Percentiles rank a stretch among this genome's conserved stretches.
Conservation (phyloP, 768 basidiomycete species). For the Boletus sp. region DNA sequence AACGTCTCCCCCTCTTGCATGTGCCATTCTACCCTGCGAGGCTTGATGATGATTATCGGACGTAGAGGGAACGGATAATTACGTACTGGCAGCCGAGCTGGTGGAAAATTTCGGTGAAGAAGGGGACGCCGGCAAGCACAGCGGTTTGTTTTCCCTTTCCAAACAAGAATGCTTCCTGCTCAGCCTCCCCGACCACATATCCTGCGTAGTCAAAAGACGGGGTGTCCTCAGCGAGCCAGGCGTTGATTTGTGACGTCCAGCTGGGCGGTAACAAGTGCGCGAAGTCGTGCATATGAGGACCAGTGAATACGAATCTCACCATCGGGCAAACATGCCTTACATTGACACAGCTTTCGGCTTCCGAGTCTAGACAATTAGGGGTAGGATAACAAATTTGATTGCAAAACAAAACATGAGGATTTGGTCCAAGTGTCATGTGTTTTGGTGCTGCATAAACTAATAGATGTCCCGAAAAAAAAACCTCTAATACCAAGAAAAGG, state of each 20-base stretch:
- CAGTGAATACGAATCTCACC: not conserved
- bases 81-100: conserved; percentile 90
- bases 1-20: conserved; percentile 80
- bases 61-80: not conserved
- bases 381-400: not conserved
- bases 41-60: not conserved
- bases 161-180: conserved; percentile 81
- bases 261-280: conserved; percentile 87
- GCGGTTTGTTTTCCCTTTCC: conserved; percentile 81
- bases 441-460: not conserved
- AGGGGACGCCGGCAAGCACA: conserved; percentile 92
- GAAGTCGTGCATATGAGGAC: conserved; percentile 25
- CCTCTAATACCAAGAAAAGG: not conserved
- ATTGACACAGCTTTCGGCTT: no score
- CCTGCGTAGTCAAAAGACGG: conserved; percentile 97
- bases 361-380: no score
- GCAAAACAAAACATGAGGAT: not conserved
- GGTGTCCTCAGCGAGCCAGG: conserved; percentile 90
- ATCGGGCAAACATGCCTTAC: no score
- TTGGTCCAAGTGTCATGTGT: not conserved
- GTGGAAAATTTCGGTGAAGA: conserved; percentile 89
- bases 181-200: conserved; percentile 90
- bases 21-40: conserved; percentile 88
- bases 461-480: not conserved
- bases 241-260: conserved; percentile 79